Evolutionary conservation across 208 protist genomes (phyloP).

Genomic region (Acanthamoeba divionensis): DNA sequence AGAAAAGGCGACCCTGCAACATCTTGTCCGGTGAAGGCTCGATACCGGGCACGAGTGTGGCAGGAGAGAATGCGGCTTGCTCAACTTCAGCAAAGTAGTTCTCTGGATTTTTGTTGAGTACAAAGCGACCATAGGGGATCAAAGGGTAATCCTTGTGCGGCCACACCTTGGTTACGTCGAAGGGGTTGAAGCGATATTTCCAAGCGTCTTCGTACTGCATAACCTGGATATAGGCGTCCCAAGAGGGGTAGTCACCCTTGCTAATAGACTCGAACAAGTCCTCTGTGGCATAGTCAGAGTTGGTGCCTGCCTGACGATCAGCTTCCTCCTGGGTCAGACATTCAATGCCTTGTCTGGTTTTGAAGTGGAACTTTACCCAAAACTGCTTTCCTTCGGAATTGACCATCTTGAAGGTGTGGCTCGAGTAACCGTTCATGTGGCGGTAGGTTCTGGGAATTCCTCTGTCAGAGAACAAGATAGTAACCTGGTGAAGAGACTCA

Average conservation of each 20-base stretch:
- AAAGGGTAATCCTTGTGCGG: constrained; percentile 82
- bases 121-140: constrained; percentile 79
- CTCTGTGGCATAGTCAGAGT: constrained; percentile 77
- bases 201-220: constrained; percentile 78
- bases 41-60: constrained; percentile 83
- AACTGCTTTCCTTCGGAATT: constrained; percentile 74
- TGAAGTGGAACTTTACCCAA: constrained; percentile 85
- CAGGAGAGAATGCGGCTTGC: constrained; percentile 81
- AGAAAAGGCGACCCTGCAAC: constrained; percentile 82
- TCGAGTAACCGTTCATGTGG: constrained; percentile 77
- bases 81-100: constrained; percentile 89
- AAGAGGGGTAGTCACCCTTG: constrained; percentile 69
- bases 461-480: constrained; percentile 77
- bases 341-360: constrained; percentile 78
- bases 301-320: constrained; percentile 58
- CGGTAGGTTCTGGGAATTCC: constrained; percentile 77
- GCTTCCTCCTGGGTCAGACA: constrained; percentile 81
- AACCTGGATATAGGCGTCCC: constrained; percentile 81
- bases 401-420: constrained; percentile 81
- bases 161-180: constrained; percentile 88
- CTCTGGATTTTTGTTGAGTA: constrained; percentile 84
- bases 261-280: constrained; percentile 78
- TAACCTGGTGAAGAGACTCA: constrained; percentile 81
- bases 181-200: constrained; percentile 77
- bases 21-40: constrained; percentile 80